Evolutionary conservation across 306 rosid genomes (phyloP).

Genomic region (Castanospermum australe): DNA sequence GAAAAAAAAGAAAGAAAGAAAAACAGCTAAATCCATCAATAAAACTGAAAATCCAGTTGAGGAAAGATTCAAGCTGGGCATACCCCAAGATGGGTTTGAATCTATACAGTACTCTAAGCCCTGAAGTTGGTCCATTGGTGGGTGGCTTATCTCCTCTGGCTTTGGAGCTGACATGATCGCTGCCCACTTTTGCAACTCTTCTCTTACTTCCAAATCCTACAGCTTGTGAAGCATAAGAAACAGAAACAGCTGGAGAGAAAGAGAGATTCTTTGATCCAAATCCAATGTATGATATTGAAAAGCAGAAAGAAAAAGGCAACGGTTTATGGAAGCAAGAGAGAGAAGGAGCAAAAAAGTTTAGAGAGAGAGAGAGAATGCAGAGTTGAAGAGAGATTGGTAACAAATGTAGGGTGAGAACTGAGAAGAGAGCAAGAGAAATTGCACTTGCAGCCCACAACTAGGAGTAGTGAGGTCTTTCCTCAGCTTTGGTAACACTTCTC

Average conservation of each 20-base stretch:
- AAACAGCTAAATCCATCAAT: neutral
- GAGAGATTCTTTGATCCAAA: neutral
- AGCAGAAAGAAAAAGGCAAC: slow-evolving; percentile 9
- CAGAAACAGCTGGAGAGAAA: slow-evolving; percentile 10
- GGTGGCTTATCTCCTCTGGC: slow-evolving; percentile 83
- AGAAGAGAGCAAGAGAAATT: slow-evolving; percentile 30
- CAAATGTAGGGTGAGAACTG: neutral
- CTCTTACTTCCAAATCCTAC: slow-evolving; percentile 27
- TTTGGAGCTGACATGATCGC: slow-evolving; percentile 74
- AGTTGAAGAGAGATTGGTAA: neutral
- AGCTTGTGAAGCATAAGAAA: slow-evolving; percentile 27
- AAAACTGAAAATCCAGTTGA: neutral
- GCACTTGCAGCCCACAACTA: slow-evolving; percentile 45
- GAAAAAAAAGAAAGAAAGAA: too few relatives aligned
- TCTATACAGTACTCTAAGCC: slow-evolving; percentile 97
- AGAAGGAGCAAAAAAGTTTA: neutral
- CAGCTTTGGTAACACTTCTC: slow-evolving; percentile 5
- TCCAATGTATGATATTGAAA: slow-evolving; percentile 22
- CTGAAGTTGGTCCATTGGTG: slow-evolving; percentile 96
- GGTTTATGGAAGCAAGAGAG: slow-evolving; percentile 21
- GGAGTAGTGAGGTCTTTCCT: neutral
- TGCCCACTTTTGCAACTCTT: slow-evolving; percentile 31
- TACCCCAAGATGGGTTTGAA: slow-evolving; percentile 99
- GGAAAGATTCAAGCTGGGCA: slow-evolving; percentile 27
- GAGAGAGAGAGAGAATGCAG: slow-evolving; percentile 18